A percentile compares a stretch with the other conserved stretches of the same genome.
Conservation (phyloP, 2,329 filamentous ascomycete species). For the Ascochyta viciae-villosae region DNA sequence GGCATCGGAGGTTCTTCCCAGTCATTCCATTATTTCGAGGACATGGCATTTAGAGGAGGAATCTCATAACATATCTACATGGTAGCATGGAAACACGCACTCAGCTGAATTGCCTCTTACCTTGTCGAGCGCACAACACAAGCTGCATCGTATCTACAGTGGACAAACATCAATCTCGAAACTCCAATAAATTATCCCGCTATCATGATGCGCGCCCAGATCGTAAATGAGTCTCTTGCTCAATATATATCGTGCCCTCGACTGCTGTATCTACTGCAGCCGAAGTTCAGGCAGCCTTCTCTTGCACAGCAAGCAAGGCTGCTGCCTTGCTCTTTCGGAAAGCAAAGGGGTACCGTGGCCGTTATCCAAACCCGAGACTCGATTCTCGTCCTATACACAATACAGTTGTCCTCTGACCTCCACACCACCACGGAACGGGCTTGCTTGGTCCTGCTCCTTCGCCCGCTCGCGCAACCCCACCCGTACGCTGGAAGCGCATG, state of each 20-base stretch:
- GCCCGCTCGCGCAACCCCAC: not conserved
- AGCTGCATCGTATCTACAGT: no score
- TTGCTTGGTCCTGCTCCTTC: not conserved
- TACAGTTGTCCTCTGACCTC: not conserved
- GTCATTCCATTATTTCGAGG: not conserved
- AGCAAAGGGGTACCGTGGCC: not conserved
- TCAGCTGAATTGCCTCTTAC: not conserved
- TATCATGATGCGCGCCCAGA: slow-evolving; percentile 9
- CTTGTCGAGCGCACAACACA: not conserved
- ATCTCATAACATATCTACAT: not conserved
- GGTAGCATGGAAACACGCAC: not conserved
- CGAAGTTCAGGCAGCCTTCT: not conserved
- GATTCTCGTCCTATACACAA: slow-evolving; percentile 1
- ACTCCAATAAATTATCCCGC: slow-evolving; percentile 15
- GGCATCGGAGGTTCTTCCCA: slow-evolving; percentile 12
- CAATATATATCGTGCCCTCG: slow-evolving; percentile 1
- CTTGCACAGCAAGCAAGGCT: slow-evolving; percentile 3
- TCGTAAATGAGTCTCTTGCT: slow-evolving; percentile 6
- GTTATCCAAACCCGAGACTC: slow-evolving; percentile 18
- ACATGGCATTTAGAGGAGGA: slow-evolving; percentile 5
- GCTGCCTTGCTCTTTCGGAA: not conserved
- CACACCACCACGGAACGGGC: not conserved
- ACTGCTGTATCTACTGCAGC: slow-evolving; percentile 12
- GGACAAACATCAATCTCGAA: slow-evolving; percentile 2
- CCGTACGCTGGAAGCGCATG: slow-evolving; percentile 6